These are phyloP conservation scores for Pseudocercospora ulei DNA, from an alignment of 2,329 filamentous ascomycete species.

Conservation along the genomic window DNA sequence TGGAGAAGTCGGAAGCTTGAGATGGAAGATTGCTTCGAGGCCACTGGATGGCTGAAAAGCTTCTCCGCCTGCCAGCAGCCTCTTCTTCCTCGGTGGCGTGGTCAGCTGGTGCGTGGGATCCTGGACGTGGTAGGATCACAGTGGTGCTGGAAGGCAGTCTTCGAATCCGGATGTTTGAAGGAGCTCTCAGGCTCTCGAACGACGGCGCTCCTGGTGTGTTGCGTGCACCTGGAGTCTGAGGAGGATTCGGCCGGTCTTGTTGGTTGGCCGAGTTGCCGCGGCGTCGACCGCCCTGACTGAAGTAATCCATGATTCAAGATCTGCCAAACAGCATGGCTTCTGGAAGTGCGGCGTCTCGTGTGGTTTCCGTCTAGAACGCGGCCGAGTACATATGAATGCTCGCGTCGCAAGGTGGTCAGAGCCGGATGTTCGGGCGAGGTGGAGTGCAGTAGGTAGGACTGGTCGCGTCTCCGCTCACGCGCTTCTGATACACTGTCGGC, in stretches of 20 bases:
- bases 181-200: slow-evolving; percentile 28
- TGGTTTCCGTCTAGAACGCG: background rate
- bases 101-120: slow-evolving; percentile 15
- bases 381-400: slow-evolving; percentile 3
- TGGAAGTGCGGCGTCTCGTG: background rate
- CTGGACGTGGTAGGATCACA: slow-evolving; percentile 14
- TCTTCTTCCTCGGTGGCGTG: slow-evolving; percentile 17
- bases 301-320: slow-evolving; percentile 27
- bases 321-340: background rate
- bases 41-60: slow-evolving; percentile 30
- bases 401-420: slow-evolving; percentile 4
- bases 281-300: slow-evolving; percentile 19
- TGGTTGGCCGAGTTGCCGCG: slow-evolving; percentile 17
- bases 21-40: slow-evolving; percentile 17
- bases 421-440: background rate
- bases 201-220: slow-evolving; percentile 22
- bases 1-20: slow-evolving; percentile 20
- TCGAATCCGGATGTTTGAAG: slow-evolving; percentile 31
- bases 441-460: too few species aligned
- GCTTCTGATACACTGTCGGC: background rate
- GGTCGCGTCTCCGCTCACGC: background rate
- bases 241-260: slow-evolving; percentile 16
- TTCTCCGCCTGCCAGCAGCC: slow-evolving; percentile 27
- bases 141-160: slow-evolving; percentile 24
- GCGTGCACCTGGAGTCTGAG: slow-evolving; percentile 19